Percentiles rank a stretch among this genome's conserved stretches.
Conservation (phyloP, 2,329 filamentous ascomycete genomes). For the Calonectria leucothoes region DNA sequence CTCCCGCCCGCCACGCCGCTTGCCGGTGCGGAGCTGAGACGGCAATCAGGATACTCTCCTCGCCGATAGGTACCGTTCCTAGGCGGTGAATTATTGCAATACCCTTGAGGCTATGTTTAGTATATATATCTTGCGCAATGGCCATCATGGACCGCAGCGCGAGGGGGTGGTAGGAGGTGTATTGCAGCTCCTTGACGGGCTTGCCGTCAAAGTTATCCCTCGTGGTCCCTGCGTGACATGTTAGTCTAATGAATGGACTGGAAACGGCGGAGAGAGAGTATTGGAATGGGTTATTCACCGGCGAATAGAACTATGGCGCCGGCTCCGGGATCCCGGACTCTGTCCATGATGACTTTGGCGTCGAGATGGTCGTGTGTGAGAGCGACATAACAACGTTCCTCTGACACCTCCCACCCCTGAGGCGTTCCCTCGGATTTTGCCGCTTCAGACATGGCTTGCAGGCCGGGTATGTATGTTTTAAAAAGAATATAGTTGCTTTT, state of each 20-base stretch:
- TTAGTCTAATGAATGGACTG: background rate
- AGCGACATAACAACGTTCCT: constrained; percentile 71
- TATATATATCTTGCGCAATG: constrained; percentile 69
- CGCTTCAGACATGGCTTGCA: constrained; percentile 24
- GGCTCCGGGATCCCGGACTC: constrained; percentile 78
- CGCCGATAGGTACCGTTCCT: constrained; percentile 86
- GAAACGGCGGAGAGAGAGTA: constrained; percentile 11
- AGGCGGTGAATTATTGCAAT: constrained; percentile 88
- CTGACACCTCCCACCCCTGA: constrained; percentile 54
- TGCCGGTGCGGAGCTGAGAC: constrained; percentile 86
- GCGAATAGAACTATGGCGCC: constrained; percentile 83
- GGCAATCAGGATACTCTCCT: constrained; percentile 92
- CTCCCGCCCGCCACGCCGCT: constrained; percentile 87
- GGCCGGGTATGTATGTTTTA: background rate
- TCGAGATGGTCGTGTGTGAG: constrained; percentile 74
- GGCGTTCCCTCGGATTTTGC: constrained; percentile 25
- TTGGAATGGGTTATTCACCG: constrained; percentile 53
- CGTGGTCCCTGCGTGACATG: constrained; percentile 72
- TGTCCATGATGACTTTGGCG: constrained; percentile 67
- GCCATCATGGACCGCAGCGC: constrained; percentile 76
- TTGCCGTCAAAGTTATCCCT: constrained; percentile 79
- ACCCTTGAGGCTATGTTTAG: constrained; percentile 74
- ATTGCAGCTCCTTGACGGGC: constrained; percentile 79
- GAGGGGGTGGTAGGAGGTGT: constrained; percentile 78
- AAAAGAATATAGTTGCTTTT: background rate